Conservation (phyloP, 805 yeast species). For the Isabelozyma pseudorhagii region DNA sequence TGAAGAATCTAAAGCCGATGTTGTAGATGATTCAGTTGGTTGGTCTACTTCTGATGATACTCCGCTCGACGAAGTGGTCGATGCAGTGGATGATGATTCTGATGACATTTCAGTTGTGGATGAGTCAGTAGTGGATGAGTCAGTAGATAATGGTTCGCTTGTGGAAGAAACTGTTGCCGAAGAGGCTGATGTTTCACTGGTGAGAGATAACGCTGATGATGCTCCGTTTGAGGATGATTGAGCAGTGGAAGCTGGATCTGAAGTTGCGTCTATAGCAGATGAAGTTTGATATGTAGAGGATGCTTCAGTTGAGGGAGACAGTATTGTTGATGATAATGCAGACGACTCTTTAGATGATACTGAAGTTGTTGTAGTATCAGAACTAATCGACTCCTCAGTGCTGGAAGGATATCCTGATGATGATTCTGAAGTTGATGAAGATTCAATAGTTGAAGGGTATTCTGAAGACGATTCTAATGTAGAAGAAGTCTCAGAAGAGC, state of each 20-base stretch:
- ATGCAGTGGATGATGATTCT: too few relatives aligned
- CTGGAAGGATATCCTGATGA: neutral
- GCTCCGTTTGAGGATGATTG: neutral
- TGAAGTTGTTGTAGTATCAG: neutral
- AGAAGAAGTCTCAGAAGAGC: neutral
- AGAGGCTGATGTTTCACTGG: neutral
- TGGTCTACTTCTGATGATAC: too few relatives aligned
- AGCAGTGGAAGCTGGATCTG: too few relatives aligned
- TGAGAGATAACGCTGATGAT: neutral
- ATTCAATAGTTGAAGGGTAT: conserved; percentile 5
- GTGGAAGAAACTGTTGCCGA: too few relatives aligned
- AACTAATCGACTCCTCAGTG: neutral
- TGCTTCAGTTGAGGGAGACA: neutral
- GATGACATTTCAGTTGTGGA: too few relatives aligned
- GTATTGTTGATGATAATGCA: neutral
- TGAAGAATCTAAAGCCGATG: neutral
- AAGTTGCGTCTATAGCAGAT: neutral
- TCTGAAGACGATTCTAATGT: neutral
- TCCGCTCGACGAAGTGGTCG: too few relatives aligned
- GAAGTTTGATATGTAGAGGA: neutral
- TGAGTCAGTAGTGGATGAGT: too few relatives aligned
- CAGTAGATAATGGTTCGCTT: too few relatives aligned
- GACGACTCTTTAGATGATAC: neutral
- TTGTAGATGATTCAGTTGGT: neutral
- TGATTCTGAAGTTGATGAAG: conserved; percentile 4